phyloP scores from a whole-genome alignment of 2,329 filamentous ascomycete genomes.

The Didymella keratinophila region DNA sequence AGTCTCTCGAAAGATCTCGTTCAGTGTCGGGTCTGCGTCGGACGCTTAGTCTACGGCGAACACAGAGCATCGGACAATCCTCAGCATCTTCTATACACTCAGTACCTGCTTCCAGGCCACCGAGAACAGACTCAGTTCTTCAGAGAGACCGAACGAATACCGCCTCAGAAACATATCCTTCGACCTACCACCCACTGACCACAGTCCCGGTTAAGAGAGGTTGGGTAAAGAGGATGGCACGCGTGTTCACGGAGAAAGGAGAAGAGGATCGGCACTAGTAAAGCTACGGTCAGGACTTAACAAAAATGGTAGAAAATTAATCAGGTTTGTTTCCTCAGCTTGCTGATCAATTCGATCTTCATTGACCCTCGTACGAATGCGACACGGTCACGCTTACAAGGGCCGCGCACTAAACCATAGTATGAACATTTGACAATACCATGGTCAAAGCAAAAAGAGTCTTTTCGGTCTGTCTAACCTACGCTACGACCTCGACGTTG shows the following conservation, averaged over 20 bases:
- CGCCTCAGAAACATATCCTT: background rate
- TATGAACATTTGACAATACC: no score
- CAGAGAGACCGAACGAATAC: background rate
- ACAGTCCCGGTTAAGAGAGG: constrained; percentile 1
- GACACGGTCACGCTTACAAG: no score
- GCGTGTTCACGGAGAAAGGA: background rate
- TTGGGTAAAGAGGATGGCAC: background rate
- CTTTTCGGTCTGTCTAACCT: background rate
- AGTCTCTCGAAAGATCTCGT: background rate
- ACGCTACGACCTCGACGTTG: background rate
- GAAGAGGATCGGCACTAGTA: background rate
- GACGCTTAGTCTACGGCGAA: background rate
- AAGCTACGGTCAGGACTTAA: background rate
- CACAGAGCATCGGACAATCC: background rate
- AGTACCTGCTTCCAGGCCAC: background rate
- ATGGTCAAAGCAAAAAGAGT: no score
- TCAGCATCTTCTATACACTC: background rate
- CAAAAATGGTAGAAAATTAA: no score
- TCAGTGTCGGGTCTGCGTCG: background rate
- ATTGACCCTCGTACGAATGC: no score
- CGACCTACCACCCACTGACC: background rate
- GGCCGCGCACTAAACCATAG: no score
- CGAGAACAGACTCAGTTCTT: background rate
- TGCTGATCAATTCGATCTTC: no score
- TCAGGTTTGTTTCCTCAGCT: no score